Evolutionary conservation across 495 filamentous ascomycete species (phyloP).

Genomic region (Daldinia decipiens): DNA sequence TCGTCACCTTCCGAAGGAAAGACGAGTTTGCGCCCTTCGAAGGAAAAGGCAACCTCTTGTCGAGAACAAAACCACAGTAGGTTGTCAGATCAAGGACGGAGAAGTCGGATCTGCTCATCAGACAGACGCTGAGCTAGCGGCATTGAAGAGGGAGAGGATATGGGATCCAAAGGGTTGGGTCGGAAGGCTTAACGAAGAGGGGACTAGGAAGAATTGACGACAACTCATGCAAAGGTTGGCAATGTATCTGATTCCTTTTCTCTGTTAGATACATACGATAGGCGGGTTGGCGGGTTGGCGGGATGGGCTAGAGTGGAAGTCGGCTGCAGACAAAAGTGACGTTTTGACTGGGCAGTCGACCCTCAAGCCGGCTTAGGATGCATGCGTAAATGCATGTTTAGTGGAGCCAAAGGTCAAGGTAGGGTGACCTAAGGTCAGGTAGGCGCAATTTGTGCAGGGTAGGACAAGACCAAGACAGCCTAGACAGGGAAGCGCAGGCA

Average conservation of each 20-base stretch:
- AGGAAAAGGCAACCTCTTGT: conserved; percentile 24
- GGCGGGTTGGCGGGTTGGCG: conserved; percentile 17
- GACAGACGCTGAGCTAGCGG: conserved; percentile 32
- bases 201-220: conserved; percentile 39
- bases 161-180: conserved; percentile 30
- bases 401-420: conserved; percentile 18
- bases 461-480: conserved; percentile 16
- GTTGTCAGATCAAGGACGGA: conserved; percentile 17
- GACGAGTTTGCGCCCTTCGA: conserved; percentile 23
- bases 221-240: conserved; percentile 34
- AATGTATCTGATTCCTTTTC: conserved; percentile 11
- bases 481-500: conserved; percentile 15
- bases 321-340: conserved; percentile 39
- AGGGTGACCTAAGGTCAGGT: conserved; percentile 13
- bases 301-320: conserved; percentile 26
- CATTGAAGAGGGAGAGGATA: conserved; percentile 26
- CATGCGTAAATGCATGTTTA: conserved; percentile 46
- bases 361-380: conserved; percentile 41
- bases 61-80: conserved; percentile 24
- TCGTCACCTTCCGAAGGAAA: conserved; percentile 32
- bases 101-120: conserved; percentile 23
- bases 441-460: conserved; percentile 17
- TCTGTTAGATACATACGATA: conserved; percentile 34
- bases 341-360: conserved; percentile 40
- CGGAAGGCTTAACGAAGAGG: conserved; percentile 18